Base-by-base conservation (phyloP, 2,329 filamentous ascomycete species). In the Ceratocystis eucalypticola region DNA sequence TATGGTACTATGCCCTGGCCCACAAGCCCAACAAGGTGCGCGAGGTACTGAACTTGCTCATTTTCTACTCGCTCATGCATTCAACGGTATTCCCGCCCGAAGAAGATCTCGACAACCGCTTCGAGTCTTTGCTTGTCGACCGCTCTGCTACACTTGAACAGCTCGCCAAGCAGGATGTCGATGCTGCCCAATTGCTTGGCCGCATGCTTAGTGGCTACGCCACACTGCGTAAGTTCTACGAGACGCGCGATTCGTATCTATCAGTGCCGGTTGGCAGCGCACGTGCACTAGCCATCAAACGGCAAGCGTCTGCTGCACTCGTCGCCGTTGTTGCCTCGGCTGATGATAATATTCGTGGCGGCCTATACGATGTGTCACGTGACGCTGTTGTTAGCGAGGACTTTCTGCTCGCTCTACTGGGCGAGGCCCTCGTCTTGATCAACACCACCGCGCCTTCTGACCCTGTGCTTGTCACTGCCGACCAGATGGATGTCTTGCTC, bases 191-290 rank as follows among this genome's bases (percentile, higher is more conserved):
- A 70, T 82, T 96, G 10, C 80, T 97, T 2, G 89, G 92, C 61
- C 88, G 88, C 69, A 88, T 92, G 76, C 84, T 96, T 8, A 94
- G 89, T 73, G 93, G 93, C 25, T 97, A 97, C 72, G 93, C 92
- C 25, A 96, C 91, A 0, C 80, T 97, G 22, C 88, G 93, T 45
- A 88, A 87, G 70, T 96, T 93, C 77, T 97, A 96, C 75, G 88
- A 92, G 69, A 82, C 92, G n/a, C 85, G 93, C 62, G 93, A 97
- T 72, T 72, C n/a, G 71, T 73, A 37, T 71, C 70, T 2, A 69
- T 72, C 48, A 72, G 74, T 1, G 64, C 72, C 2, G 68, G 73
- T 28, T 77, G 48, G 50, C 28, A 59, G 77, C 67, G 81, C 85
- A 0, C 77, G 77, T 68, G 81, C 85, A 0, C 76, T 86, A 25